phyloP scores from a whole-genome alignment of 495 filamentous ascomycete genomes.

The Penicillium alfredii region DNA sequence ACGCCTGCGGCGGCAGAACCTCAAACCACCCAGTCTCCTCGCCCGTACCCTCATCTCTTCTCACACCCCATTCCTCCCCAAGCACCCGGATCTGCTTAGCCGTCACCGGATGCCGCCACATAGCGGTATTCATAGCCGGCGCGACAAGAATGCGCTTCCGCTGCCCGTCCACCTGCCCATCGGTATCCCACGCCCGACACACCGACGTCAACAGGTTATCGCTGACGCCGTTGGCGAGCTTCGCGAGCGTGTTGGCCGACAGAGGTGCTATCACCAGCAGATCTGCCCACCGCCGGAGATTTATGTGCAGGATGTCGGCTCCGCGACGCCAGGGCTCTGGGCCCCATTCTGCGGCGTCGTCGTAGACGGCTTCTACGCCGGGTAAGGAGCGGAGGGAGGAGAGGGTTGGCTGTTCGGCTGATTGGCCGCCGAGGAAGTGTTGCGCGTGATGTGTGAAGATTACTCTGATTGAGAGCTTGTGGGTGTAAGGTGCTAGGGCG shows the following conservation, averaged over 20 bases:
- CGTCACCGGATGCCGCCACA: conserved; percentile 74
- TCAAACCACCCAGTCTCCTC: conserved; percentile 57
- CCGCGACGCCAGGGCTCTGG: conserved; percentile 54
- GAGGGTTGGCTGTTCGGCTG: conserved; percentile 55
- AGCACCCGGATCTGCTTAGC: conserved; percentile 54
- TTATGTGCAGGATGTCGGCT: conserved; percentile 61
- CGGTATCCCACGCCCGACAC: conserved; percentile 72
- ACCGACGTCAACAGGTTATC: conserved; percentile 57
- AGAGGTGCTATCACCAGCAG: conserved; percentile 67
- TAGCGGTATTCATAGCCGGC: conserved; percentile 70
- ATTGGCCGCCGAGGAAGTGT: conserved; percentile 61
- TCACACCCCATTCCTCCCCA: conserved; percentile 57
- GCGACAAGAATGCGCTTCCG: conserved; percentile 48
- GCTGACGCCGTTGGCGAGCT: conserved; percentile 52
- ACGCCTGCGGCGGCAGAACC: conserved; percentile 52
- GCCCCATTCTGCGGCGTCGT: conserved; percentile 67
- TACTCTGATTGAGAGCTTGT: conserved; percentile 58
- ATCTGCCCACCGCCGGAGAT: conserved; percentile 64
- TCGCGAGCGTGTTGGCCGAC: conserved; percentile 65
- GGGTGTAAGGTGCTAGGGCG: conserved; percentile 43
- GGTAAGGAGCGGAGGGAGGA: conserved; percentile 37
- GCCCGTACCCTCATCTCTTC: conserved; percentile 2
- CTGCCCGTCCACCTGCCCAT: conserved; percentile 46
- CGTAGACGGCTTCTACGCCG: conserved; percentile 59
- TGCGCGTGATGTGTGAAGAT: conserved; percentile 59